phyloP scores from a whole-genome alignment of 768 basidiomycete species.

The Xerocomellus amylosporus region DNA sequence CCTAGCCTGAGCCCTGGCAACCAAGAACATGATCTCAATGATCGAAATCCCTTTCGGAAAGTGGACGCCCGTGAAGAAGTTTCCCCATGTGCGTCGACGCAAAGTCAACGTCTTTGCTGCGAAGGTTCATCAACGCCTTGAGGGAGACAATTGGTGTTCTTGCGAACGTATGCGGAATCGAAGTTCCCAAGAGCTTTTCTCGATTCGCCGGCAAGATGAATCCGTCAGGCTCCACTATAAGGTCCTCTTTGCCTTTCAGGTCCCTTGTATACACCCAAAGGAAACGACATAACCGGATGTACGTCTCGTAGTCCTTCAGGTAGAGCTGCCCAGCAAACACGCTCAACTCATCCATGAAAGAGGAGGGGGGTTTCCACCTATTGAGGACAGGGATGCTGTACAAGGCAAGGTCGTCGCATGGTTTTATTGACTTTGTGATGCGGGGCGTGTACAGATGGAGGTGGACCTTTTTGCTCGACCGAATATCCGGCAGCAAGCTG shows the following conservation, averaged over 20 bases:
- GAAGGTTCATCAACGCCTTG: no score
- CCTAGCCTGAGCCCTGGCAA: no score
- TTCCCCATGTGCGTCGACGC: conserved; percentile 42
- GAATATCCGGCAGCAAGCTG: conserved; percentile 36
- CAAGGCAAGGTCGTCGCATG: conserved; percentile 4
- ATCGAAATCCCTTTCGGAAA: conserved; percentile 12
- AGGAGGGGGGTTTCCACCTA: not conserved
- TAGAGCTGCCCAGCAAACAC: no score
- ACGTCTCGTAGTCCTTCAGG: no score
- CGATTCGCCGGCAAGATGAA: conserved; percentile 19
- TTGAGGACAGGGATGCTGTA: not conserved
- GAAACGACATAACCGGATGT: no score
- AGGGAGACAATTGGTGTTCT: not conserved
- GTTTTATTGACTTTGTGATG: no score
- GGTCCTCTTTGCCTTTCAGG: not conserved
- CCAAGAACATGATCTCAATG: no score
- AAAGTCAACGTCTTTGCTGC: conserved; percentile 18
- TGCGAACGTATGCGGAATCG: no score
- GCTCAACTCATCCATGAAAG: conserved; percentile 6
- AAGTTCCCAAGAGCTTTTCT: not conserved
- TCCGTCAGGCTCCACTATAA: conserved; percentile 11
- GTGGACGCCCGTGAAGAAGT: conserved; percentile 28
- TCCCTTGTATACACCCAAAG: conserved; percentile 1
- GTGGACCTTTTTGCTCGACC: conserved; percentile 29
- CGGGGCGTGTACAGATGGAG: conserved; percentile 17